Evolutionary conservation across 352 stramenopile genomes (phyloP).

Genomic region (Phytopythium oedochilum): DNA sequence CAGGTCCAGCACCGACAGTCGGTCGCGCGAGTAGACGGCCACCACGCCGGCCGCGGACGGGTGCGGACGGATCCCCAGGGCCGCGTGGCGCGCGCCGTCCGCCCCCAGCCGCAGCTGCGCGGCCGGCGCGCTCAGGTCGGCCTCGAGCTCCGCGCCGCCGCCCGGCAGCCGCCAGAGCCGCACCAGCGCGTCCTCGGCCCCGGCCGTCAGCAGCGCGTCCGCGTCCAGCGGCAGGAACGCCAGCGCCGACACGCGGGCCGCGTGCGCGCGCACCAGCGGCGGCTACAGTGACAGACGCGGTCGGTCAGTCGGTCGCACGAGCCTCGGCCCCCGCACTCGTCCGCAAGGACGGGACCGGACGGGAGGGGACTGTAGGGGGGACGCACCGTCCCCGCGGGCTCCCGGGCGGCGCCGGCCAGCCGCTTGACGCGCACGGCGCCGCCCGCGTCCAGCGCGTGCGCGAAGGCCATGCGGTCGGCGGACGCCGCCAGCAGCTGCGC

Average conservation of each 20-base stretch:
- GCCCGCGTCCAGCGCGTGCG: slow-evolving; percentile 58
- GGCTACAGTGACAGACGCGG: slow-evolving; percentile 16
- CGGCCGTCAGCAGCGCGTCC: slow-evolving; percentile 48
- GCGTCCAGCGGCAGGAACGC: slow-evolving; percentile 53
- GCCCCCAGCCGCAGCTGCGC: slow-evolving; percentile 10
- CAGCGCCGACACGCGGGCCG: slow-evolving; percentile 54
- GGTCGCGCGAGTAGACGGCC: slow-evolving; percentile 32
- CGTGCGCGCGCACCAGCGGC: slow-evolving; percentile 56
- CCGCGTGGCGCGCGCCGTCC: slow-evolving; percentile 9
- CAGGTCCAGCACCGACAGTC: slow-evolving; percentile 48
- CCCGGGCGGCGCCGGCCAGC: slow-evolving; percentile 33
- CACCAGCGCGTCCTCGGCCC: slow-evolving; percentile 38
- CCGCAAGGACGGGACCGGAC: too few species aligned
- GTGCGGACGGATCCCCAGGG: slow-evolving; percentile 45
- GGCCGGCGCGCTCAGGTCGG: slow-evolving; percentile 20
- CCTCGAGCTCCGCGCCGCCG: slow-evolving; percentile 7
- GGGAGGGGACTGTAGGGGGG: too few species aligned
- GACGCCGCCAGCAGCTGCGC: slow-evolving; percentile 39
- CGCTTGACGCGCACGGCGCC: slow-evolving; percentile 59
- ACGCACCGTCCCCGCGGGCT: slow-evolving; percentile 11
- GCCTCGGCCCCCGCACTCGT: too few species aligned
- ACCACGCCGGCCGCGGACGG: slow-evolving; percentile 44
- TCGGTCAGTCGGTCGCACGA: neutral
- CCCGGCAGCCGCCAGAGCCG: slow-evolving; percentile 58
- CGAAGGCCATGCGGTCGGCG: slow-evolving; percentile 45